Percentiles rank a stretch among this genome's conserved stretches.
phyloP scores from a whole-genome alignment of 108 stramenopile species.

The Nannochloropsis gaditana region DNA sequence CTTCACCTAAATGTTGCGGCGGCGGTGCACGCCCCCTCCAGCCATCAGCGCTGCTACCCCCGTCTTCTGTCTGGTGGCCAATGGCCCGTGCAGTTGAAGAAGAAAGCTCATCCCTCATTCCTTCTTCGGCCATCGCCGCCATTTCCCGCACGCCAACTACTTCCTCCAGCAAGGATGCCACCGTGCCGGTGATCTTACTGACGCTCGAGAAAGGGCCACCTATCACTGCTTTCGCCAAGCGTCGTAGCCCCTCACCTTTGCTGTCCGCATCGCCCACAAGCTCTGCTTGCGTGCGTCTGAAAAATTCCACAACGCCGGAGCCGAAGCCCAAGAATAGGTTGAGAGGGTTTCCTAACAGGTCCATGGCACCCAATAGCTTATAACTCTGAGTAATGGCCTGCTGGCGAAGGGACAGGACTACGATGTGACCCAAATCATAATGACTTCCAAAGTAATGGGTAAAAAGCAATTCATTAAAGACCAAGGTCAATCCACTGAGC shows the following conservation, averaged over 20 bases:
- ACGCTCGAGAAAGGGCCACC: constrained; percentile 52
- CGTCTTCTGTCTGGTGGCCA: background rate
- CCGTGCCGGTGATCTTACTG: constrained; percentile 47
- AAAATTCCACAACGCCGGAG: constrained; percentile 48
- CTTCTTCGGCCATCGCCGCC: constrained; percentile 32
- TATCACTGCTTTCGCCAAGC: constrained; percentile 46
- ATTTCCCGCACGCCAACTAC: background rate
- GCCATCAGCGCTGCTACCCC: constrained; percentile 23
- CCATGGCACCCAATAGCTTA: constrained; percentile 50
- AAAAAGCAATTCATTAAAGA: constrained; percentile 16
- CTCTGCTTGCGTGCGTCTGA: constrained; percentile 47
- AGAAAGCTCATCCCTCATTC: constrained; percentile 29
- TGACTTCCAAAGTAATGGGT: constrained; percentile 21
- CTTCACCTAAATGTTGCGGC: constrained; percentile 30
- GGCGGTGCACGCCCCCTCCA: constrained; percentile 35
- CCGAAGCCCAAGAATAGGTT: constrained; percentile 42
- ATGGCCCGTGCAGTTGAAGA: background rate
- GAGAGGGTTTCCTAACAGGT: constrained; percentile 49
- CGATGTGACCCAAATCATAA: constrained; percentile 18
- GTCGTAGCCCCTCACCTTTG: constrained; percentile 41
- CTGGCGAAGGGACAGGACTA: constrained; percentile 21
- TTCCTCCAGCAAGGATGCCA: background rate
- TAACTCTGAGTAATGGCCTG: constrained; percentile 52
- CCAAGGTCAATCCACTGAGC: background rate
- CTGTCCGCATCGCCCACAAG: constrained; percentile 46